A percentile compares a stretch with the other conserved stretches of the same genome.
Conservation (phyloP, 305 asterid genomes). For the Nicotiana rustica region DNA sequence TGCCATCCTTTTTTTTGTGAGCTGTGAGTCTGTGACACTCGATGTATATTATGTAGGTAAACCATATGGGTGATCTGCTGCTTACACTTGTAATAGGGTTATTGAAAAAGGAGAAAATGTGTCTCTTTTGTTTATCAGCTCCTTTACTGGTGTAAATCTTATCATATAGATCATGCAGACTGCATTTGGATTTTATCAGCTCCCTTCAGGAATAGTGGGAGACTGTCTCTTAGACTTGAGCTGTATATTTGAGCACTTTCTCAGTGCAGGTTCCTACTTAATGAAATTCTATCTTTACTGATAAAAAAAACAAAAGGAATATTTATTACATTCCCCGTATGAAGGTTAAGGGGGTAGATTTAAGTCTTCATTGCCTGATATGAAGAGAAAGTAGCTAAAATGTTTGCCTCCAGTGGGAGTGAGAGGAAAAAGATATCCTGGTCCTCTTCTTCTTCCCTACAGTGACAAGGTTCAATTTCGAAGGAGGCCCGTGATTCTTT, state of each 20-base stretch:
- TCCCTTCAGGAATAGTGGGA: neutral
- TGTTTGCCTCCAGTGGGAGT: neutral
- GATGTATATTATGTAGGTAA: neutral
- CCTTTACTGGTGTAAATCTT: neutral
- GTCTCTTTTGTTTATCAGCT: neutral
- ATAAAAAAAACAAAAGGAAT: neutral
- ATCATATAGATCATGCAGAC: neutral
- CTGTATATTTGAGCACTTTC: constrained; percentile 1
- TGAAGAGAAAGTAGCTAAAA: neutral
- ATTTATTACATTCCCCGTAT: neutral
- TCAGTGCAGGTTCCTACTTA: neutral
- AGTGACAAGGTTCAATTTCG: neutral
- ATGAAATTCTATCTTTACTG: neutral
- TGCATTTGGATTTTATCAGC: neutral
- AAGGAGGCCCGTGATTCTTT: neutral
- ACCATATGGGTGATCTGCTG: neutral
- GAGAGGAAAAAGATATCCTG: neutral
- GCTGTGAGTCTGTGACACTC: neutral
- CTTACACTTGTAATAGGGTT: neutral
- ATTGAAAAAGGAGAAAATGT: neutral
- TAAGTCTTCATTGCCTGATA: neutral
- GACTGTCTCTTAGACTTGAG: neutral
- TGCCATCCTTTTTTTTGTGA: neutral
- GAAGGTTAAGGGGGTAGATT: neutral
- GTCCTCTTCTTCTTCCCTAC: neutral